Evolutionary conservation across 2,329 filamentous ascomycete genomes (phyloP).

Genomic region (Colletotrichum costaricense): DNA sequence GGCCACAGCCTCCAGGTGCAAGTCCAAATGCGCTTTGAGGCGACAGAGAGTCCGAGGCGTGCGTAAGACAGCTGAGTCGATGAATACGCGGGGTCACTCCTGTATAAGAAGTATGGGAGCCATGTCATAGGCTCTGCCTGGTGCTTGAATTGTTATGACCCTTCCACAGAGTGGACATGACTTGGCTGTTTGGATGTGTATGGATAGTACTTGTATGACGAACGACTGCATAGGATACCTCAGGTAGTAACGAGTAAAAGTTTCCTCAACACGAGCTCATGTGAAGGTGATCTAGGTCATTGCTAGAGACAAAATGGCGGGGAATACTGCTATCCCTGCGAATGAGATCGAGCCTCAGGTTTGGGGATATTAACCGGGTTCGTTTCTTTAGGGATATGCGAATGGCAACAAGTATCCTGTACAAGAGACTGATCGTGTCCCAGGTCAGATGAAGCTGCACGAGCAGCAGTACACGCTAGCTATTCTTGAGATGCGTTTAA

Average conservation of each 20-base stretch:
- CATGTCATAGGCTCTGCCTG: no score
- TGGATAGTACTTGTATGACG: constrained; percentile 5
- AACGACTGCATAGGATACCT: constrained; percentile 1
- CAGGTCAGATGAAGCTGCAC: neutral
- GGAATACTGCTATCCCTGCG: neutral
- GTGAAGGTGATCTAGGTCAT: neutral
- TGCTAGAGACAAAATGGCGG: neutral
- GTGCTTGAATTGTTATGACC: neutral
- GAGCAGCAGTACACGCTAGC: neutral
- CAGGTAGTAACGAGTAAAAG: constrained; percentile 14
- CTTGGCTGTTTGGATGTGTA: neutral
- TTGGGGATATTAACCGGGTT: neutral
- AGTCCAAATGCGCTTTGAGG: neutral
- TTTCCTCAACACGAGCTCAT: neutral
- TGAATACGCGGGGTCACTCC: neutral
- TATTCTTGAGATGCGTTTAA: neutral
- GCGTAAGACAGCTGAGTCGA: neutral
- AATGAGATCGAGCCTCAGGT: neutral
- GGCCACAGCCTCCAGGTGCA: constrained; percentile 17
- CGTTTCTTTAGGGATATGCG: neutral
- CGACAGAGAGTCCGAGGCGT: neutral
- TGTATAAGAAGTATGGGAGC: neutral
- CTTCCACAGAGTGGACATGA: neutral
- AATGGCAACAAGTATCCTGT: neutral
- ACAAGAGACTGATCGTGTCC: neutral